phyloP scores from a whole-genome alignment of 2,329 filamentous ascomycete genomes.

The Xylaria hypoxylon region DNA sequence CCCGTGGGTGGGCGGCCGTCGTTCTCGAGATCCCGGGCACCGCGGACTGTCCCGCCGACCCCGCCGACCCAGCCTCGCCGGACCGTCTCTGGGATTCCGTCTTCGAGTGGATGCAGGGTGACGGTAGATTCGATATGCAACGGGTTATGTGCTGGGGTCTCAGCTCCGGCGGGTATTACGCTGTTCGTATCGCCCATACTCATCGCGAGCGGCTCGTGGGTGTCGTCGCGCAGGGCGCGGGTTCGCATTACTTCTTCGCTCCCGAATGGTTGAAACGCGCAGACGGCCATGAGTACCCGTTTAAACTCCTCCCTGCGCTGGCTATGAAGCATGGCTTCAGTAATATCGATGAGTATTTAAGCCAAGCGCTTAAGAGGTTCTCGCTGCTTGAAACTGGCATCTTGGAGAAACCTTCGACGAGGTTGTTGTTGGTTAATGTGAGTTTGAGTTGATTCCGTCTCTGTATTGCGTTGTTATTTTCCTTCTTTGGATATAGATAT shows the following conservation, averaged over 20 bases:
- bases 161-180: slow-evolving; percentile 75
- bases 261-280: slow-evolving; percentile 69
- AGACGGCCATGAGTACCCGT: slow-evolving; percentile 76
- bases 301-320: slow-evolving; percentile 66
- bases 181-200: slow-evolving; percentile 75
- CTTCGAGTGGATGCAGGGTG: slow-evolving; percentile 66
- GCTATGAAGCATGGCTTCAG: slow-evolving; percentile 72
- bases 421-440: slow-evolving; percentile 71
- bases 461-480: not conserved
- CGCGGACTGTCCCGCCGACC: slow-evolving; percentile 74
- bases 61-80: slow-evolving; percentile 67
- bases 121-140: slow-evolving; percentile 65
- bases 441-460: slow-evolving; percentile 40
- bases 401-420: slow-evolving; percentile 64
- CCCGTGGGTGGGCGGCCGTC: slow-evolving; percentile 71
- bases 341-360: slow-evolving; percentile 65
- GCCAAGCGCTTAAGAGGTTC: slow-evolving; percentile 69
- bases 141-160: slow-evolving; percentile 73
- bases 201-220: slow-evolving; percentile 67
- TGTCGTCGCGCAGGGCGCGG: slow-evolving; percentile 71
- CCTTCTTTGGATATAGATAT: too few species aligned
- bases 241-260: slow-evolving; percentile 71
- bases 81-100: slow-evolving; percentile 73
- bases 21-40: slow-evolving; percentile 75
- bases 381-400: slow-evolving; percentile 71